These are phyloP conservation scores for Leccinum subgranulosum DNA, from an alignment of 768 basidiomycete species.

Conservation along the genomic window DNA sequence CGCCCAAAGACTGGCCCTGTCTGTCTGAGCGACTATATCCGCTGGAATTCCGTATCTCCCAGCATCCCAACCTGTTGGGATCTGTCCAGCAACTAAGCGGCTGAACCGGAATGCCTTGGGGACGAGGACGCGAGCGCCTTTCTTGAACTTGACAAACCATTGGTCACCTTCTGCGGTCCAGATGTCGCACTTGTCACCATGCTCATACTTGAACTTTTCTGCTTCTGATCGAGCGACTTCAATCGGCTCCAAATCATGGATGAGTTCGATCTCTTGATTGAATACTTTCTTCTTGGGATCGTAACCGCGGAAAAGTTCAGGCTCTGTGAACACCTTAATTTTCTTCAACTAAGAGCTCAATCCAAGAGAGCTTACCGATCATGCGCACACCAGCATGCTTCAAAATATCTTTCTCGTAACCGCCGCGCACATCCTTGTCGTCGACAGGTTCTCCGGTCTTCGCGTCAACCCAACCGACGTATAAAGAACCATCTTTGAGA, in stretches of 20 bases:
- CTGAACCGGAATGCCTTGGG: slow-evolving; percentile 96
- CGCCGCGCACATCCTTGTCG: slow-evolving; percentile 93
- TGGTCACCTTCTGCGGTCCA: slow-evolving; percentile 92
- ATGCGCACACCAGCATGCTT: slow-evolving; percentile 89
- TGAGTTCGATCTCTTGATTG: slow-evolving; percentile 95
- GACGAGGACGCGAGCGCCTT: slow-evolving; percentile 87
- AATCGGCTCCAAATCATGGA: slow-evolving; percentile 94
- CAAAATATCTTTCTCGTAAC: slow-evolving; percentile 93
- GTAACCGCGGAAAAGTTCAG: slow-evolving; percentile 96
- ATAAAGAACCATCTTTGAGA: slow-evolving; percentile 84
- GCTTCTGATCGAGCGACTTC: slow-evolving; percentile 92
- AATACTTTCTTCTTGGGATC: slow-evolving; percentile 97
- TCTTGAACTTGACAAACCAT: slow-evolving; percentile 99
- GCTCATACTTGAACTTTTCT: slow-evolving; percentile 92
- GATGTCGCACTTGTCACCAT: slow-evolving; percentile 93
- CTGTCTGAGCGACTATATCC: slow-evolving; percentile 92
- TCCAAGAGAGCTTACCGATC: slow-evolving; percentile 62
- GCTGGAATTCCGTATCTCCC: slow-evolving; percentile 95
- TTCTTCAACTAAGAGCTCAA: background rate
- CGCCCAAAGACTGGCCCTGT: slow-evolving; percentile 92
- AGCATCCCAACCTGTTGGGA: slow-evolving; percentile 97
- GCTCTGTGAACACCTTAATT: slow-evolving; percentile 54
- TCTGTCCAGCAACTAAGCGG: slow-evolving; percentile 91
- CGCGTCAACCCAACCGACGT: slow-evolving; percentile 98
- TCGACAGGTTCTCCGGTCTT: slow-evolving; percentile 93